Percentiles rank a stretch among this genome's conserved stretches.
These are phyloP conservation scores for Leccinum boreale DNA, from an alignment of 768 basidiomycete species.

Conservation along the genomic window DNA sequence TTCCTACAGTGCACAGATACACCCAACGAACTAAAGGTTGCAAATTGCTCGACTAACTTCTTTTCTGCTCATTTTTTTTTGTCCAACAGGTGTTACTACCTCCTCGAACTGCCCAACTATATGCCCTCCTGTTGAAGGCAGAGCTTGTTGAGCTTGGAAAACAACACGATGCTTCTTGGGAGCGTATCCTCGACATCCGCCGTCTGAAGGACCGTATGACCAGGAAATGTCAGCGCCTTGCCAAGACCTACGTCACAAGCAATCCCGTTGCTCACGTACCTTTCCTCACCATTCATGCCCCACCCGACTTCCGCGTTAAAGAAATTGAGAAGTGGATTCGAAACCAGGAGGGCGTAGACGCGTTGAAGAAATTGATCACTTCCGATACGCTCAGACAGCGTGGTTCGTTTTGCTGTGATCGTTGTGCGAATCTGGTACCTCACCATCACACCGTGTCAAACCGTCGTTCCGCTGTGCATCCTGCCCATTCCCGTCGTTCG, in stretches of 20 bases:
- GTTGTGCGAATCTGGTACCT: slow-evolving; percentile 33
- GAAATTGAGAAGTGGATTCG: slow-evolving; percentile 80
- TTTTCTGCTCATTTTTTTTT: slow-evolving; percentile 2
- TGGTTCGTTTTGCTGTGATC: slow-evolving; percentile 32
- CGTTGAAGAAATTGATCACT: slow-evolving; percentile 18
- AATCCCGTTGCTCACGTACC: slow-evolving; percentile 40
- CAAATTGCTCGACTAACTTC: slow-evolving; percentile 1
- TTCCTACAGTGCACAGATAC: slow-evolving; percentile 78
- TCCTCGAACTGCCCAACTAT: slow-evolving; percentile 61
- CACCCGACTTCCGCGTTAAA: slow-evolving; percentile 68
- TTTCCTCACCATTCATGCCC: slow-evolving; percentile 67
- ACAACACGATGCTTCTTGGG: slow-evolving; percentile 56
- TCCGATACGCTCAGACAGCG: slow-evolving; percentile 24
- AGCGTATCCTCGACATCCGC: slow-evolving; percentile 68
- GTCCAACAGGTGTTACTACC: slow-evolving; percentile 61
- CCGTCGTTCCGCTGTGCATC: slow-evolving; percentile 28
- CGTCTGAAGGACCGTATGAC: slow-evolving; percentile 82
- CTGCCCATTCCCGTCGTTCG: slow-evolving; percentile 25
- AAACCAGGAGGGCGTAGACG: slow-evolving; percentile 38
- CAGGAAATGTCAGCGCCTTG: slow-evolving; percentile 69
- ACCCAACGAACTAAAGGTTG: slow-evolving; percentile 69
- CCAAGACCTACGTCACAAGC: slow-evolving; percentile 41
- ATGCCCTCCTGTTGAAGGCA: slow-evolving; percentile 60
- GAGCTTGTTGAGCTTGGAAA: slow-evolving; percentile 61
- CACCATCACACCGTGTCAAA: slow-evolving; percentile 27